phyloP scores from a whole-genome alignment of 2,329 filamentous ascomycete genomes.

The Pseudocercospora crystallina region DNA sequence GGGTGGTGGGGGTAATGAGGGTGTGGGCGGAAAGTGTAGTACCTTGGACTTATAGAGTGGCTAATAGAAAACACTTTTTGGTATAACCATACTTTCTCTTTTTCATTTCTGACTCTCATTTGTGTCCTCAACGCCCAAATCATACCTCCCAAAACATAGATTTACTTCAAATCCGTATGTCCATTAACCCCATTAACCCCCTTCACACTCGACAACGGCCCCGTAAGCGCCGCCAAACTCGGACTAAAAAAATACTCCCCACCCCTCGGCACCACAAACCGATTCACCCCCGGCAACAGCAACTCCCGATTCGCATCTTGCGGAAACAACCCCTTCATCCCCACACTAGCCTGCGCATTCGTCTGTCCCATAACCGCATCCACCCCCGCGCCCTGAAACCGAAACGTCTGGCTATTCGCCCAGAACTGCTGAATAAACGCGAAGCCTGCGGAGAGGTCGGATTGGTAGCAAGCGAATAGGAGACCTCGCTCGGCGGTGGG shows the following conservation, averaged over 20 bases:
- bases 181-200: slow-evolving; percentile 8
- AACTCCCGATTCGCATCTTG: slow-evolving; percentile 24
- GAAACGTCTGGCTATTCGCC: slow-evolving; percentile 31
- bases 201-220: slow-evolving; percentile 21
- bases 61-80: too few species aligned
- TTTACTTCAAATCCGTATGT: slow-evolving; percentile 9
- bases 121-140: too few species aligned
- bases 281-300: slow-evolving; percentile 24
- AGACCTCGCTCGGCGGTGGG: slow-evolving; percentile 44
- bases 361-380: slow-evolving; percentile 41
- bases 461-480: slow-evolving; percentile 50
- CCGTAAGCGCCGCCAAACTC: slow-evolving; percentile 36
- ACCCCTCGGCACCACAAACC: slow-evolving; percentile 45
- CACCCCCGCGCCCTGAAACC: slow-evolving; percentile 32
- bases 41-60: too few species aligned
- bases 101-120: too few species aligned
- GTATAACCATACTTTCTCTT: too few species aligned
- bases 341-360: slow-evolving; percentile 18
- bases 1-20: too few species aligned
- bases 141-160: background rate
- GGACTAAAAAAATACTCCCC: slow-evolving; percentile 52
- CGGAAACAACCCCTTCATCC: slow-evolving; percentile 30
- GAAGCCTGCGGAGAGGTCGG: slow-evolving; percentile 43
- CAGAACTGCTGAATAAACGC: slow-evolving; percentile 39
- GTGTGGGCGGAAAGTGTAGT: too few species aligned